Base-by-base conservation (phyloP, 208 protist species). In the Vickermania ingenoplastis region DNA sequence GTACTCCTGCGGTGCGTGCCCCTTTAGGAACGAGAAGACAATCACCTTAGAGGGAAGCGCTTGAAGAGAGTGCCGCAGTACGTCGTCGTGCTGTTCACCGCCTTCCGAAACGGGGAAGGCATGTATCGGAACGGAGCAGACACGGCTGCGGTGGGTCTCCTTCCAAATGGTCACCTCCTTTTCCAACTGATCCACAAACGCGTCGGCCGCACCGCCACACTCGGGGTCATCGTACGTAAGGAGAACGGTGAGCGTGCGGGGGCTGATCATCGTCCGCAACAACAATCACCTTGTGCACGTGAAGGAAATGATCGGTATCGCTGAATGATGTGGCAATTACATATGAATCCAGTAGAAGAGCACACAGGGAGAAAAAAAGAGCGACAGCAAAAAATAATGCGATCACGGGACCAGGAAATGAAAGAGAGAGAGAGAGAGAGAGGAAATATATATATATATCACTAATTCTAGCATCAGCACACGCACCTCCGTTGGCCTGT, bases 141-240 rank as follows among this genome's bases (percentile, higher is more conserved):
- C 22, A 5, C 14, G 14, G 36, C 7, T 21, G 13, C 5, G 3
- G 14, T n/a, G 13, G 4, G 3, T 21, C 23, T 13, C n/a, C 11
- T n/a, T n/a, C 7, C 11, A 7, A 17, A 17, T 45, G 11, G 5
- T 25, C 0, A 73, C 68, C 24, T 91, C 84, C 28, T 82, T 75
- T 63, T 91, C 77, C 13, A 94, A 59, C 65, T 91, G 82, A 3
- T 86, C 81, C 13, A 88, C 78, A 25, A 94, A 64, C 0, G 87
- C 87, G 29, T 94, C 87, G 4, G 84, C 83, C 1, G 84, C 87
- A 13, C 87, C 87, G 22, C 87, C 87, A 68, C 87, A 94, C 61
- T 91, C 79, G 0, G 84, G 83, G 57, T 94, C 87, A 59, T 94
- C 87, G 58, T 94, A 94, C 2, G 87, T 89, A n/a, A 94, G 57